Base-by-base conservation (phyloP, 495 filamentous ascomycete species). In the Lepidopterella palustris region DNA sequence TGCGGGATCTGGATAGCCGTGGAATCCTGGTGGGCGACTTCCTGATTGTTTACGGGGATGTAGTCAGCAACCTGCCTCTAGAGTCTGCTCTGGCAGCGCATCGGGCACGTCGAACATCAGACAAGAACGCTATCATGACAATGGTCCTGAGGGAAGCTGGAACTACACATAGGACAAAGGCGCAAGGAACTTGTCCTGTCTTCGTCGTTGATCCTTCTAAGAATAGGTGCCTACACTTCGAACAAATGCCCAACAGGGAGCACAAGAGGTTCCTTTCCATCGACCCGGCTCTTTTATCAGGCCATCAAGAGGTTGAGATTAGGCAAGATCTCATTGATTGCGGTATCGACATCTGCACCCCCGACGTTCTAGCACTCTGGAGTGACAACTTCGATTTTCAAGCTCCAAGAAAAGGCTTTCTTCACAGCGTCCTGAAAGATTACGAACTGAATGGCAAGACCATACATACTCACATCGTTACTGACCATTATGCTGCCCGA, bases 121-220 rank as follows among this genome's bases (percentile, higher is more conserved):
- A 95, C 74, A 92, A 93, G 69, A 91, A 96, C 70, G 90, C 92
- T 13, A 97, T 96, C 74, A 99, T 99, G 95, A 99, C 93, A 24
- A 90, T 97, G 84, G 79, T 99, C 23, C 74, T 97, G 53, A 81
- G 88, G 49, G 83, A 90, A 72, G 88, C 84, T 2, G 89, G 89
- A n/a, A 74, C 77, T 1, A 77, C 74, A 21, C 89, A 96, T 72
- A 78, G 87, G 20, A 89, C 87, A 27, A 91, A 89, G 73, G 77
- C 84, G 1, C 81, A 86, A 35, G 82, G 84, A 1, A 80, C 87
- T 58, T 84, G 80, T 13, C 92, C 92, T 0, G 81, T 91, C 5
- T 99, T 97, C 70, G 82, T 95, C 21, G 79, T 97, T 60, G 90
- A 97, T 63, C 85, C 89, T 0, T 80, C 77, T 15, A 87, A 84